Conservation (phyloP, 352 stramenopile genomes). For the Blastocystis sp. region DNA sequence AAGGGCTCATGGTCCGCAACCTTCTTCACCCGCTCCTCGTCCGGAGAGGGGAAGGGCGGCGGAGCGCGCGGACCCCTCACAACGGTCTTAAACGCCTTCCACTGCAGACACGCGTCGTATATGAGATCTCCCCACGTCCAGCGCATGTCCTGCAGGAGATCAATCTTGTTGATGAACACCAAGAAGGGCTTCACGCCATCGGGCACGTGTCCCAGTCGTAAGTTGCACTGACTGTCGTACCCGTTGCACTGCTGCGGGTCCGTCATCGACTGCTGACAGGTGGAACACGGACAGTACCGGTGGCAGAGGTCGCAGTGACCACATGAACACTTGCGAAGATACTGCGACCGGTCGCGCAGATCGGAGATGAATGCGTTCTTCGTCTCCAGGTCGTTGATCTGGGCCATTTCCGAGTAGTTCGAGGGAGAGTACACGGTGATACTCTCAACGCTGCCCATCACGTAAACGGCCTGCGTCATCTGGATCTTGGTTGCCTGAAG, state of each 20-base stretch:
- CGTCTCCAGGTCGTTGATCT: not conserved
- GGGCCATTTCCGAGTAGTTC: not conserved
- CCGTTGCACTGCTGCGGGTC: not conserved
- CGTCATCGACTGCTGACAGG: not conserved
- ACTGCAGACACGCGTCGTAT: constrained; percentile 32
- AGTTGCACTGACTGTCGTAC: constrained; percentile 45
- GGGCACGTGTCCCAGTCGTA: not conserved
- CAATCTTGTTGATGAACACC: not conserved
- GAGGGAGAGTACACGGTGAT: constrained; percentile 6
- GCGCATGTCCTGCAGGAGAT: not conserved
- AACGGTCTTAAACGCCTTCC: constrained; percentile 49
- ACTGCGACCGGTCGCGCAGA: not conserved
- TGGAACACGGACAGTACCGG: not conserved
- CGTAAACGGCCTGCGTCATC: not conserved
- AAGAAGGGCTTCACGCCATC: constrained; percentile 10
- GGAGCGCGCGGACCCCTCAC: not conserved
- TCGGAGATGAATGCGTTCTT: not conserved
- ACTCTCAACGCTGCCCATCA: not conserved
- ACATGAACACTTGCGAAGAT: not conserved
- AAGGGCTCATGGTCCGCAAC: not conserved
- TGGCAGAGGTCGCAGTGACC: not conserved
- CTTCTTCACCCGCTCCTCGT: not conserved
- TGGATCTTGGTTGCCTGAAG: not conserved
- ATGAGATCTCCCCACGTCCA: constrained; percentile 28
- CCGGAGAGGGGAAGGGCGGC: constrained; percentile 11